Percentiles rank a stretch among this genome's conserved stretches.
Conservation (phyloP, 768 basidiomycete genomes). For the Suillus hirtellus region DNA sequence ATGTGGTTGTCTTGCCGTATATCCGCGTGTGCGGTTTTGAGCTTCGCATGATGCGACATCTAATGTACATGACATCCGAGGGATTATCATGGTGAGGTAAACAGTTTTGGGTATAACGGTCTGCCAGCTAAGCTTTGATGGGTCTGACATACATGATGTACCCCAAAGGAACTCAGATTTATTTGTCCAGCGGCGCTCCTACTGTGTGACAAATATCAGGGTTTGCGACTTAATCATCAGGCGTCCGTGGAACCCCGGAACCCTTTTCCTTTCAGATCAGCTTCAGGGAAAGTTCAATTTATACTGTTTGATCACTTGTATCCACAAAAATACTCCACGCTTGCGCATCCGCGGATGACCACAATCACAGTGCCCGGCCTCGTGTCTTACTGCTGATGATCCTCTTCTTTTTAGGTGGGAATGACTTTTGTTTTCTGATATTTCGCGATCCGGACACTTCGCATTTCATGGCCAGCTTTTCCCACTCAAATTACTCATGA, state of each 20-base stretch:
- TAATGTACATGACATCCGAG: too few species aligned
- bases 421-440: not conserved
- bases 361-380: too few species aligned
- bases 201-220: not conserved
- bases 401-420: not conserved
- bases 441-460: not conserved
- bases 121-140: not conserved
- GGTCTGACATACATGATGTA: not conserved
- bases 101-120: not conserved
- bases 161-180: not conserved
- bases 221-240: not conserved
- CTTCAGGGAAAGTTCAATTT: not conserved
- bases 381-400: not conserved
- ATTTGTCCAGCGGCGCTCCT: not conserved
- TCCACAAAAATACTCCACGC: not conserved
- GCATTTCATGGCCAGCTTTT: not conserved
- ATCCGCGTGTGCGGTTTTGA: not conserved
- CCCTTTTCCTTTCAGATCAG: not conserved
- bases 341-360: not conserved
- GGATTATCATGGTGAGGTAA: not conserved
- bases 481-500: not conserved
- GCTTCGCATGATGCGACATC: constrained; percentile 1
- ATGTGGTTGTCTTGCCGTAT: not conserved
- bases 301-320: not conserved
- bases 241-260: not conserved